Conservation (phyloP, 2,329 filamentous ascomycete species). For the Arthrobotrys iridis region DNA sequence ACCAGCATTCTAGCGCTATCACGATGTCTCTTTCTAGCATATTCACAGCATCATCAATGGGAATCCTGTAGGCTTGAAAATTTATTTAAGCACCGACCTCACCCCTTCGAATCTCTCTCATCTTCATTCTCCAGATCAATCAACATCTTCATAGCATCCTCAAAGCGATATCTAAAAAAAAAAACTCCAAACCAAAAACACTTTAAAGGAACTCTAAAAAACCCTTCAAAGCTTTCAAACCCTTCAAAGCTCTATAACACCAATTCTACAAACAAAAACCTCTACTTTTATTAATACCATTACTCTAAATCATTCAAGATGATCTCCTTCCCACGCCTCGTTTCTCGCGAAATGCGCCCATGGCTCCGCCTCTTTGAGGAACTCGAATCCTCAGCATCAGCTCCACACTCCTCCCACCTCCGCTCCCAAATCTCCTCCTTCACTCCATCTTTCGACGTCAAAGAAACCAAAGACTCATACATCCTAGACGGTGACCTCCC, state of each 20-base stretch:
- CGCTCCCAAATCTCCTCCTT: constrained; percentile 59
- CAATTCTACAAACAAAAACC: background rate
- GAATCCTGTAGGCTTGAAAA: background rate
- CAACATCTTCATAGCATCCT: background rate
- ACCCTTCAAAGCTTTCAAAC: constrained; percentile 5
- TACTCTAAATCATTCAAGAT: constrained; percentile 22
- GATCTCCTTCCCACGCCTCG: constrained; percentile 39
- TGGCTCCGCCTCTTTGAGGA: constrained; percentile 49
- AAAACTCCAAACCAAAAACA: background rate
- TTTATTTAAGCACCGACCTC: constrained; percentile 33
- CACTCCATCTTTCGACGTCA: constrained; percentile 65
- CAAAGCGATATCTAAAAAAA: background rate
- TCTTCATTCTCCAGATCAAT: constrained; percentile 37
- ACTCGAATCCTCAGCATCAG: constrained; percentile 19
- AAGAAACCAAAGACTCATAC: constrained; percentile 63
- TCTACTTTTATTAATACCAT: background rate
- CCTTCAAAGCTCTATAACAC: background rate
- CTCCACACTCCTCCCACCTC: constrained; percentile 14
- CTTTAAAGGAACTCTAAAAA: background rate
- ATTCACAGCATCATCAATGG: background rate
- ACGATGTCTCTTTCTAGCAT: constrained; percentile 14
- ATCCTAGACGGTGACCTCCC: constrained; percentile 65
- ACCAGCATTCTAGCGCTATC: constrained; percentile 16
- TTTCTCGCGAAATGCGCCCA: constrained; percentile 43
- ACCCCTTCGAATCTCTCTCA: background rate